phyloP scores from a whole-genome alignment of 2,329 filamentous ascomycete species.

The Microcyclospora pomicola region DNA sequence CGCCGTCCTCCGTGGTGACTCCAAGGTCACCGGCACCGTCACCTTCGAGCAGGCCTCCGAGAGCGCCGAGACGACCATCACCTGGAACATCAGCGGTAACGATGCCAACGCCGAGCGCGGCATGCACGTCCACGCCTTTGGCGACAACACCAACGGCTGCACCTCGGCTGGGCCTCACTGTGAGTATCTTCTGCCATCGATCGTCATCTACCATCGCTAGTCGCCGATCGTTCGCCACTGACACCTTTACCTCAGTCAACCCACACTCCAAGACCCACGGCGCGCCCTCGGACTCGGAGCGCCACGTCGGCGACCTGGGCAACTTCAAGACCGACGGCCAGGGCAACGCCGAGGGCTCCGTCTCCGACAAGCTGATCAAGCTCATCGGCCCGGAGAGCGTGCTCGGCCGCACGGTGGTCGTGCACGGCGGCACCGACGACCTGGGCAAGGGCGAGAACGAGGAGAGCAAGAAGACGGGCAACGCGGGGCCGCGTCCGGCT shows the following conservation, averaged over 20 bases:
- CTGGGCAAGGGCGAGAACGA: conserved; percentile 83
- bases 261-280: conserved; percentile 86
- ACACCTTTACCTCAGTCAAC: conserved; percentile 56
- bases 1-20: conserved; percentile 94
- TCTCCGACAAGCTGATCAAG: conserved; percentile 75
- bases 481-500: conserved; percentile 82
- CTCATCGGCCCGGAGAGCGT: conserved; percentile 92
- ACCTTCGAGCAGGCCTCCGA: conserved; percentile 88
- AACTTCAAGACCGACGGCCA: conserved; percentile 93
- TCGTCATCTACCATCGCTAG: background rate
- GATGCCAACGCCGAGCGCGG: conserved; percentile 92
- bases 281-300: conserved; percentile 64
- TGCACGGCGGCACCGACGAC: conserved; percentile 91
- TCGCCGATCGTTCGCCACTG: too few species aligned
- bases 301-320: conserved; percentile 94
- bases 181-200: conserved; percentile 35
- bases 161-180: conserved; percentile 96
- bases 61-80: conserved; percentile 67
- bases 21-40: conserved; percentile 85
- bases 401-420: conserved; percentile 87
- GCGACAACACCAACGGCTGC: conserved; percentile 99
- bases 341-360: conserved; percentile 74
- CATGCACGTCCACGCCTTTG: conserved; percentile 97
- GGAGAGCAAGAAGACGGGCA: conserved; percentile 97
- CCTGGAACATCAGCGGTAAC: conserved; percentile 84